These are phyloP conservation scores for Torulaspora indica DNA, from an alignment of 805 yeast genomes.

Conservation along the genomic window DNA sequence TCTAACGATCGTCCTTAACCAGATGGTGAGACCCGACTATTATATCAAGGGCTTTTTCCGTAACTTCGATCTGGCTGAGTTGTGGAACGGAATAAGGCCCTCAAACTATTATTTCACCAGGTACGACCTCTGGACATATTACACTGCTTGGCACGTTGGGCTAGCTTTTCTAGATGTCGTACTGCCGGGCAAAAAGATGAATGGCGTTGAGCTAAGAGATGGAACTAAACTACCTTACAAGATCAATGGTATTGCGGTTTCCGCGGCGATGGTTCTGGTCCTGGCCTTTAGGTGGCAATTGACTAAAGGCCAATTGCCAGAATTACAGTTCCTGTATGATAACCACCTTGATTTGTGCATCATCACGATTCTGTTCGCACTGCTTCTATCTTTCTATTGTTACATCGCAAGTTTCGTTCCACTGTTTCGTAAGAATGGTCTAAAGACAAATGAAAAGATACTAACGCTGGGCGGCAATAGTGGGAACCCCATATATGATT, in stretches of 20 bases:
- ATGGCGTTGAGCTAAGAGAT: constrained; percentile 73
- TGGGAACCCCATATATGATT: constrained; percentile 69
- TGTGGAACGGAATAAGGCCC: constrained; percentile 39
- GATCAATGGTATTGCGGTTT: constrained; percentile 71
- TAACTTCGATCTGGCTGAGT: constrained; percentile 38
- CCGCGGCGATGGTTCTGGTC: constrained; percentile 38
- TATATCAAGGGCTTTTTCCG: constrained; percentile 44
- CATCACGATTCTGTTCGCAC: constrained; percentile 59
- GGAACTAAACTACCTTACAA: constrained; percentile 66
- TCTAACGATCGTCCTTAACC: constrained; percentile 53
- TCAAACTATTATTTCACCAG: constrained; percentile 37
- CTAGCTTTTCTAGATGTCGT: constrained; percentile 60
- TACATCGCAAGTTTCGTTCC: constrained; percentile 68
- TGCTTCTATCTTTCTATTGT: constrained; percentile 56
- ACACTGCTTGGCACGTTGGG: constrained; percentile 65
- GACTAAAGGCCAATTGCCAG: constrained; percentile 62
- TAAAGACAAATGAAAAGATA: constrained; percentile 58
- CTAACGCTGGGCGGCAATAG: constrained; percentile 86
- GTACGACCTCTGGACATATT: constrained; percentile 53
- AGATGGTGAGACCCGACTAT: constrained; percentile 58
- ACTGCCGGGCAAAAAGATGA: constrained; percentile 57
- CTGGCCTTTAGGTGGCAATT: constrained; percentile 50
- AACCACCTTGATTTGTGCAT: constrained; percentile 62
- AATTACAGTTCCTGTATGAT: constrained; percentile 67
- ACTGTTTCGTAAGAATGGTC: constrained; percentile 45